Evolutionary conservation across 208 protist species (phyloP), one percentile per base, ranked within the genome.

Genomic region (Novymonas esmeraldas): DNA sequence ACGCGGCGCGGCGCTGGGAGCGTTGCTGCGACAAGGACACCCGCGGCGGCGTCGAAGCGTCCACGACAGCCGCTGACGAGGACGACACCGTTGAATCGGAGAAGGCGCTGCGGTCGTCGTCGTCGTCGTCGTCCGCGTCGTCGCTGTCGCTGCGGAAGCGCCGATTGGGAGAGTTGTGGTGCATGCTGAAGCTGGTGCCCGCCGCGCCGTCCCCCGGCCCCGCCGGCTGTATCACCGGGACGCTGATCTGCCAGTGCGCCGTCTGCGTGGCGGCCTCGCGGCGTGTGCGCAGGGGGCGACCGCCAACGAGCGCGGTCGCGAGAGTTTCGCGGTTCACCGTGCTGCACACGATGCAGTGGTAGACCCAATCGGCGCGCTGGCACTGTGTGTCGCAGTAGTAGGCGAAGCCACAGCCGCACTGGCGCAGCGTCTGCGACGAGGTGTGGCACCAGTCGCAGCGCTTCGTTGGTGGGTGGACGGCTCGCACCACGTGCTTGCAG

Each of bases 281-380:
- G 10, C 38, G 59, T 10, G 42, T 41, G 11, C 61, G 62, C 41
- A 48, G 56, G 51, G 60, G 39, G 20, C 46, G 50, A 13, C 41
- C 51, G 18, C 54, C 26, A 6, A 74, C 39, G 20, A 76, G 46
- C 49, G 60, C 45, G 34, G 34, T 44, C 38, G 45, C 48, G 28
- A 56, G 44, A 16, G 31, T 18, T 22, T 26, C 29, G 33, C 46
- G 57, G 28, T 22, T 14, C 3, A 31, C 64, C 26, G 36, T 68
- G 44, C 45, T 61, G 44, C 65, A 73, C 10, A 73, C 45, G 4
- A 50, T 31, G 39, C 50, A 59, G 63, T 85, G 82, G 41, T 52
- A 52, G 5, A 79, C 39, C 82, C 82, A 88, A 64, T 83, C 70
- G 26, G 57, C 75, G 13, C 65, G 70, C 56, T 89, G 83, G 57